Percentiles rank a stretch among this genome's conserved stretches.
Evolutionary conservation across 2,329 filamentous ascomycete genomes (phyloP).

Genomic region (Hawksworthiomyces lignivorus): DNA sequence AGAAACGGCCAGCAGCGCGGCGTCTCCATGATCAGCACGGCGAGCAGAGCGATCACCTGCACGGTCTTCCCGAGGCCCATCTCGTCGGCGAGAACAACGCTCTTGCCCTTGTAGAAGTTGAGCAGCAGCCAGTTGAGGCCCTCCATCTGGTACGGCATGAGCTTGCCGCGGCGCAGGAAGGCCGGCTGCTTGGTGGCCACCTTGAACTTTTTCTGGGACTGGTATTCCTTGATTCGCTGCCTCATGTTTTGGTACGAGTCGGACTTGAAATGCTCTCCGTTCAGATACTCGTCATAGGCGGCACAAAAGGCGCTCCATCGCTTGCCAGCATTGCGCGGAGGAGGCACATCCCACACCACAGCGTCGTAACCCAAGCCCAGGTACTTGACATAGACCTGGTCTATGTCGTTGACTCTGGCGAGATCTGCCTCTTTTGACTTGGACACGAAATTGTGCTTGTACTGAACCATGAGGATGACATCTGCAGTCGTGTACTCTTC

Average conservation of each 20-base stretch:
- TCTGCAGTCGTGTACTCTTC: constrained; percentile 81
- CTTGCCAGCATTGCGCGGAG: constrained; percentile 52
- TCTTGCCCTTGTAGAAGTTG: constrained; percentile 75
- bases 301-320: constrained; percentile 72
- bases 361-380: constrained; percentile 89
- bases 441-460: constrained; percentile 26
- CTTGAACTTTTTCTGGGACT: constrained; percentile 53
- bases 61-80: constrained; percentile 99
- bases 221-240: constrained; percentile 60
- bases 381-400: constrained; percentile 77
- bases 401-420: constrained; percentile 62
- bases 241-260: constrained; percentile 53
- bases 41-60: constrained; percentile 77
- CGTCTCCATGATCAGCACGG: constrained; percentile 59
- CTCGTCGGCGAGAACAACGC: constrained; percentile 89
- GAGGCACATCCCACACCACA: constrained; percentile 80
- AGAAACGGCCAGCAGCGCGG: constrained; percentile 83
- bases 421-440: constrained; percentile 53
- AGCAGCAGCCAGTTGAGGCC: constrained; percentile 93
- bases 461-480: constrained; percentile 78
- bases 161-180: constrained; percentile 59
- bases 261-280: constrained; percentile 61
- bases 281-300: constrained; percentile 81
- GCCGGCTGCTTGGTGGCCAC: constrained; percentile 66
- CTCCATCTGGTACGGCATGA: constrained; percentile 92